phyloP scores from a whole-genome alignment of 2,329 filamentous ascomycete species.

The Scolecobasidium constrictum region DNA sequence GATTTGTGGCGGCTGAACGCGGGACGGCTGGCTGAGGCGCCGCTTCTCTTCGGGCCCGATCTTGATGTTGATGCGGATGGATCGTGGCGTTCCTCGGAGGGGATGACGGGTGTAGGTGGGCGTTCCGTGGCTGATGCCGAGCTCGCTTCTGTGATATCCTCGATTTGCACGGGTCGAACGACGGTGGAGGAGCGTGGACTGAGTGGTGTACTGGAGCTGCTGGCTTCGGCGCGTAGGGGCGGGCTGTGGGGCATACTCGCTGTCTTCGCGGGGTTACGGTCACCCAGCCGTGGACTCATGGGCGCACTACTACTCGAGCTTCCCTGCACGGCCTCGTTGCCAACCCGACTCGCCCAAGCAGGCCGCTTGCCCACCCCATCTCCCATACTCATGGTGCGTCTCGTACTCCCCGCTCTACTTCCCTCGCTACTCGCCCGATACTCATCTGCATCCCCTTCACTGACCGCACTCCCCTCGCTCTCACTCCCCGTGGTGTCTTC shows the following conservation, averaged over 20 bases:
- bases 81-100: not conserved
- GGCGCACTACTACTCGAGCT: slow-evolving; percentile 1
- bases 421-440: not conserved
- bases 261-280: no score
- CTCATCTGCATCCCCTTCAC: slow-evolving; percentile 7
- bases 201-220: not conserved
- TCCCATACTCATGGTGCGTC: slow-evolving; percentile 2
- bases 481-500: slow-evolving; percentile 6
- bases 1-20: slow-evolving; percentile 44
- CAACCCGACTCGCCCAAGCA: slow-evolving; percentile 12
- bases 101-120: not conserved
- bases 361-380: slow-evolving; percentile 12
- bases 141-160: not conserved
- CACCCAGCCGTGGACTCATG: not conserved
- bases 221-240: not conserved
- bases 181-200: not conserved
- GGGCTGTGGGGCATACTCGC: no score
- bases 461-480: slow-evolving; percentile 15
- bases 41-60: not conserved
- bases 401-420: not conserved
- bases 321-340: no score
- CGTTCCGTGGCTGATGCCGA: not conserved
- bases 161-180: not conserved
- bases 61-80: not conserved
- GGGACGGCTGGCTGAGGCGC: slow-evolving; percentile 26